These are phyloP conservation scores for Lichtheimia corymbifera DNA, from an alignment of 371 early-diverging fungal genomes.

Conservation along the genomic window DNA sequence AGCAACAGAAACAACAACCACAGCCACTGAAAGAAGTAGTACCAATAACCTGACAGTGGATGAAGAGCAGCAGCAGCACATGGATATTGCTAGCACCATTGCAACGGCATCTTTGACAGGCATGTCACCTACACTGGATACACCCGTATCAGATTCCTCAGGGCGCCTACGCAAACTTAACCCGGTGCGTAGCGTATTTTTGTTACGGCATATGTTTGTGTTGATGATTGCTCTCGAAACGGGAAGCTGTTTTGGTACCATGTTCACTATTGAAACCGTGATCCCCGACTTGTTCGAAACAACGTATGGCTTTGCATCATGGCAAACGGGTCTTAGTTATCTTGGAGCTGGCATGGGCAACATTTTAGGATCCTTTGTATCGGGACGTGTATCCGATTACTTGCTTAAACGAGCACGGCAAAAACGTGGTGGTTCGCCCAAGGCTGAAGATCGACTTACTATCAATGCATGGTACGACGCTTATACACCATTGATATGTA, in stretches of 20 bases:
- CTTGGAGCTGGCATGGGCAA: conserved; percentile 48
- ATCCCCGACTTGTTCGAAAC: conserved; percentile 36
- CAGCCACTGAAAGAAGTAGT: not conserved
- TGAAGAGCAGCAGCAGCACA: not conserved
- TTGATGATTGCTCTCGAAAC: conserved; percentile 40
- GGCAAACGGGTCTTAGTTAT: conserved; percentile 47
- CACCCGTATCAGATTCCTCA: too few species aligned
- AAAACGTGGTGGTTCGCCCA: conserved; percentile 27
- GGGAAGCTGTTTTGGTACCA: conserved; percentile 50
- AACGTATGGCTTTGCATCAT: conserved; percentile 40
- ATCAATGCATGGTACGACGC: conserved; percentile 36
- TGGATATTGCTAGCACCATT: not conserved
- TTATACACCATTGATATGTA: not conserved
- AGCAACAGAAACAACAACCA: not conserved
- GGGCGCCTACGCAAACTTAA: conserved; percentile 13
- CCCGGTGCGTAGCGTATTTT: conserved; percentile 28
- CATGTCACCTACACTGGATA: too few species aligned
- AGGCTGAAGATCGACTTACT: conserved; percentile 44
- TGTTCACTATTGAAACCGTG: conserved; percentile 50
- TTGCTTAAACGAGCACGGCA: conserved; percentile 27
- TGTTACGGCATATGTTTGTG: conserved; percentile 48
- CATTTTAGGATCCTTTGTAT: conserved; percentile 35
- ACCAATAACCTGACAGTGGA: not conserved
- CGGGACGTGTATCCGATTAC: conserved; percentile 38
- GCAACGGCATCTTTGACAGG: not conserved